Evolutionary conservation across 805 yeast species (phyloP).

Genomic region (Metschnikowia cerradonensis): DNA sequence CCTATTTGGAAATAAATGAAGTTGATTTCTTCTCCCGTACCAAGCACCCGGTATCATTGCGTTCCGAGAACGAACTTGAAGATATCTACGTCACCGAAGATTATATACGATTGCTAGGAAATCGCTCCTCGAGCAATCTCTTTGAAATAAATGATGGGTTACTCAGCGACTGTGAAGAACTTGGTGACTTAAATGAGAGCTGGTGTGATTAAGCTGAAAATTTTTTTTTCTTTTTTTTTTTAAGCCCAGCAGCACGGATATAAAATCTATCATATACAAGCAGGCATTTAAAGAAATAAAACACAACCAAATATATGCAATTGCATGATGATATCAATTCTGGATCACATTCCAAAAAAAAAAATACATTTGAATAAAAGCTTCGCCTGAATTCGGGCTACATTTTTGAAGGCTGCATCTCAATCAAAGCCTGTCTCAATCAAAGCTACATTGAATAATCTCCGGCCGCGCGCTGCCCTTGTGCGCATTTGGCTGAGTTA

Average conservation of each 20-base stretch:
- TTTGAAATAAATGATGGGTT: background rate
- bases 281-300: background rate
- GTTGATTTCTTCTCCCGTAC: constrained; percentile 33
- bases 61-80: constrained; percentile 19
- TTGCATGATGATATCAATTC: too few relatives aligned
- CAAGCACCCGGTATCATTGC: constrained; percentile 20
- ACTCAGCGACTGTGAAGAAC: background rate
- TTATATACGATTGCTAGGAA: background rate
- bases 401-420: background rate
- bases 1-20: constrained; percentile 27
- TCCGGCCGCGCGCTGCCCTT: background rate
- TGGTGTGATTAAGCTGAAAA: background rate
- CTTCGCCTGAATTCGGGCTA: background rate
- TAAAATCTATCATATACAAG: background rate
- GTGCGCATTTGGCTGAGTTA: background rate
- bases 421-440: background rate
- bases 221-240: background rate
- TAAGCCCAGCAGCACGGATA: background rate
- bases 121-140: background rate
- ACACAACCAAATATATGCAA: too few relatives aligned
- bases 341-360: too few relatives aligned
- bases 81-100: constrained; percentile 21
- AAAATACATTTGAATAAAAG: too few relatives aligned
- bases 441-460: background rate
- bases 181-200: too few relatives aligned